Evolutionary conservation across 805 yeast genomes (phyloP), one percentile per base, ranked within the genome.

Genomic region (Candida stauntonica): DNA sequence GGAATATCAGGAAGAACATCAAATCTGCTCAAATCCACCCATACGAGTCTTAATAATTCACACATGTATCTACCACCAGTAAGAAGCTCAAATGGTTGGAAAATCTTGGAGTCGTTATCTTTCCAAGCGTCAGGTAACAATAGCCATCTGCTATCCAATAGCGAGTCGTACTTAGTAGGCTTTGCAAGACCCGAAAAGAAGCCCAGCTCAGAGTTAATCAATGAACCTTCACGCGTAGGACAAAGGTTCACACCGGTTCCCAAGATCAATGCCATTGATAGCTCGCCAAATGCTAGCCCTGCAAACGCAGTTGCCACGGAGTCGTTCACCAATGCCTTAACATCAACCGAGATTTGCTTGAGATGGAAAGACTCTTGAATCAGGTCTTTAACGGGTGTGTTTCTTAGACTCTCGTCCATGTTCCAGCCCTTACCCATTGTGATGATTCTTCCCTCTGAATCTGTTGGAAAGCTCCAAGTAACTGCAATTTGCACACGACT

Each of bases 171-270:
- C 38, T 58, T 62, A 14, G 66, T 70, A 8, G 69, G 52, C 17
- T 61, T 47, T 3, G 44, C 45, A 45, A 64, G 46, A 5, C 62
- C 56, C 4, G 81, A 82, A 54, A 77, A 77, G 34, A 75, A 66
- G 3, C 81, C 75, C 21, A 75, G 50, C 46, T 78, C 84, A n/a
- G 73, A 59, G 55, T 78, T 78, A 33, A 67, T 45, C 17, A 76
- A 55, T 2, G 44, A 34, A 8, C 55, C 45, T 7, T 47, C 48
- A 23, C 61, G 55, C 19, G 15, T 63, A 49, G 61, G 75, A 63
- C 59, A 75, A 26, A 75, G 56, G 48, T 81, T 81, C 37, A 76
- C 57, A 1, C 89, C 89, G 3, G 89, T 81, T 1, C 89, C 88
- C 35, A 81, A 57, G 3, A 81, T 83, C 47, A 81, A 47, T 0